Evolutionary conservation across 768 basidiomycete species (phyloP).

Genomic region (Coprinopsis strossmayeri): DNA sequence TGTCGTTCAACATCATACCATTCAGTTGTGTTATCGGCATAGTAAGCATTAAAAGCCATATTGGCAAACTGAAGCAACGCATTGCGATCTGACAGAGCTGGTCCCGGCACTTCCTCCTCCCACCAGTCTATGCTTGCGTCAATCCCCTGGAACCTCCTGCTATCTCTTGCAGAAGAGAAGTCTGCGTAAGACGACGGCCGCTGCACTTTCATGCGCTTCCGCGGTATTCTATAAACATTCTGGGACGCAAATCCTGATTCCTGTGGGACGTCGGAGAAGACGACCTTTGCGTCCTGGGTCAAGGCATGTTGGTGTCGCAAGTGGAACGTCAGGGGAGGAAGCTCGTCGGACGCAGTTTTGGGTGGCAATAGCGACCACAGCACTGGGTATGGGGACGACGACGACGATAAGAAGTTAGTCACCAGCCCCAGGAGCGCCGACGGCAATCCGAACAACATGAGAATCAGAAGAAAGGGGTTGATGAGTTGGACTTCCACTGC

Average conservation of each 20-base stretch:
- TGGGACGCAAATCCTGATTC: conserved; percentile 17
- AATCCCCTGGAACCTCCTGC: conserved; percentile 27
- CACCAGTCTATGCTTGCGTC: conserved; percentile 50
- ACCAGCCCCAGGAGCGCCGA: conserved; percentile 35
- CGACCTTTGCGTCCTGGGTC: conserved; percentile 43
- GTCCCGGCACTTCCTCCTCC: conserved; percentile 54
- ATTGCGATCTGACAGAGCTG: conserved; percentile 66
- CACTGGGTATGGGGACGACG: too few species aligned
- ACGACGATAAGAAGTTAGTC: conserved; percentile 33
- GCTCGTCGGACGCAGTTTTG: conserved; percentile 18
- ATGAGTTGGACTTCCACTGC: too few species aligned
- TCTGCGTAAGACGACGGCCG: conserved; percentile 39
- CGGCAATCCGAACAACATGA: conserved; percentile 33
- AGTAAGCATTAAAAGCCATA: conserved; percentile 88
- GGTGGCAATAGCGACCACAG: too few species aligned
- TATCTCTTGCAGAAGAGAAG: conserved; percentile 27
- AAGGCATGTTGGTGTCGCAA: conserved; percentile 62
- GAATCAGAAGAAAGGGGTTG: too few species aligned
- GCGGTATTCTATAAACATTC: conserved; percentile 36
- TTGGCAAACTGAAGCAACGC: conserved; percentile 75
- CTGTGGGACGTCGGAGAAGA: conserved; percentile 49
- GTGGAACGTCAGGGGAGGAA: conserved; percentile 41
- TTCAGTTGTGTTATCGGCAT: conserved; percentile 34
- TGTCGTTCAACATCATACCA: conserved; percentile 69
- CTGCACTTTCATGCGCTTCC: conserved; percentile 32